Percentiles rank a stretch among this genome's conserved stretches.
Conservation (phyloP, 2,329 filamentous ascomycete genomes). For the Ustulina deusta region DNA sequence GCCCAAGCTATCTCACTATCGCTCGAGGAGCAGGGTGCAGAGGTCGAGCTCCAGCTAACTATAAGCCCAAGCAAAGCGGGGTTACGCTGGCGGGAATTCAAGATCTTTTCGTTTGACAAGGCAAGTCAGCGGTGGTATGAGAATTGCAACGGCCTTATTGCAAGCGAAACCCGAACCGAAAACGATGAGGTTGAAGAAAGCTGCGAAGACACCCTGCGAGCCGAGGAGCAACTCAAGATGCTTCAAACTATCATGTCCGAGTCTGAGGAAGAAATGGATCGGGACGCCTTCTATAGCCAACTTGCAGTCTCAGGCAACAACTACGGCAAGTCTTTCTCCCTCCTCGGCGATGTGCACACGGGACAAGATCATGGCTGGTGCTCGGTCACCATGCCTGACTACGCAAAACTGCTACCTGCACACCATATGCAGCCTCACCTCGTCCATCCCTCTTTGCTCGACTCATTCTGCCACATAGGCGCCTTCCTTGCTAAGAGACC, state of each 20-base stretch:
- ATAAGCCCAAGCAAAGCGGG: slow-evolving; percentile 28
- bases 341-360: slow-evolving; percentile 17
- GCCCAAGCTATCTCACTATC: slow-evolving; percentile 22
- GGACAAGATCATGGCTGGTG: slow-evolving; percentile 23
- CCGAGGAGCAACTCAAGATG: slow-evolving; percentile 11
- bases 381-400: slow-evolving; percentile 17
- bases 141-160: slow-evolving; percentile 23
- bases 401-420: slow-evolving; percentile 15
- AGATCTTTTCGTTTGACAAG: slow-evolving; percentile 28
- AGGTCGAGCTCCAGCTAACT: slow-evolving; percentile 25
- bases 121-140: slow-evolving; percentile 18
- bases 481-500: slow-evolving; percentile 26
- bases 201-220: slow-evolving; percentile 13
- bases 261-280: slow-evolving; percentile 15
- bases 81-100: slow-evolving; percentile 26
- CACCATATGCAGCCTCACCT: slow-evolving; percentile 31
- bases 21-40: slow-evolving; percentile 15
- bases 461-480: slow-evolving; percentile 26
- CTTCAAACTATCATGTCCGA: slow-evolving; percentile 13
- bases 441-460: slow-evolving; percentile 24
- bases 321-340: slow-evolving; percentile 23
- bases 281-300: slow-evolving; percentile 23
- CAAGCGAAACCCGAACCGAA: slow-evolving; percentile 9
- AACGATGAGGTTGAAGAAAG: slow-evolving; percentile 25
- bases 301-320: slow-evolving; percentile 19